Percentiles rank a stretch among this genome's conserved stretches.
phyloP scores from a whole-genome alignment of 371 early-diverging fungal genomes.

The Scutellospora calospora region DNA sequence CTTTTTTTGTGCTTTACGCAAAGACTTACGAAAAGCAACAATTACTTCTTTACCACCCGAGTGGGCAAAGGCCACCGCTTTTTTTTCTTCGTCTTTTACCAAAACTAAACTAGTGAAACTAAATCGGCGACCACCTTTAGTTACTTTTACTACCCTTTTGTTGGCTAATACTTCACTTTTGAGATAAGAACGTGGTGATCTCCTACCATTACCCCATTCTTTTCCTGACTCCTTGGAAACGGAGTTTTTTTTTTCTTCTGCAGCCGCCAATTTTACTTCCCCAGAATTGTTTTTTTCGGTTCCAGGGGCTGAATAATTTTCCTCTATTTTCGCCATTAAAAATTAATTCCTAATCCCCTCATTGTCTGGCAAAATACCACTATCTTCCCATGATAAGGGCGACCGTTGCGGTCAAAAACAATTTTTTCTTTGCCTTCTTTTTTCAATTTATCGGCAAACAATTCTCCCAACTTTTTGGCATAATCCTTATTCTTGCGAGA shows the following conservation, averaged over 20 bases:
- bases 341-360: conserved; percentile 36
- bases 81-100: too few species aligned
- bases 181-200: background rate
- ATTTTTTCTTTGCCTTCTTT: conserved; percentile 2
- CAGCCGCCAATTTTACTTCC: too few species aligned
- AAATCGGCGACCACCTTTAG: conserved; percentile 25
- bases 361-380: conserved; percentile 14
- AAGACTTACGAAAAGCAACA: too few species aligned
- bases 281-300: background rate
- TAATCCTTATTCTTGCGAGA: conserved; percentile 25
- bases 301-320: background rate
- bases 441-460: conserved; percentile 35
- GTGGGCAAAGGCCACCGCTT: too few species aligned
- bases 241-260: conserved; percentile 5
- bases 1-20: too few species aligned
- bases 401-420: conserved; percentile 39
- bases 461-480: background rate
- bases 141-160: conserved; percentile 24
- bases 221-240: background rate
- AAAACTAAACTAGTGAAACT: conserved; percentile 35
- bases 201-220: background rate
- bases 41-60: too few species aligned
- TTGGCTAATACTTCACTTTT: background rate
- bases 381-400: conserved; percentile 33
- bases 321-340: conserved; percentile 15